Evolutionary conservation across 2,329 filamentous ascomycete species (phyloP), one percentile per base, ranked within the genome.

Genomic region (Fusarium euwallaceae): DNA sequence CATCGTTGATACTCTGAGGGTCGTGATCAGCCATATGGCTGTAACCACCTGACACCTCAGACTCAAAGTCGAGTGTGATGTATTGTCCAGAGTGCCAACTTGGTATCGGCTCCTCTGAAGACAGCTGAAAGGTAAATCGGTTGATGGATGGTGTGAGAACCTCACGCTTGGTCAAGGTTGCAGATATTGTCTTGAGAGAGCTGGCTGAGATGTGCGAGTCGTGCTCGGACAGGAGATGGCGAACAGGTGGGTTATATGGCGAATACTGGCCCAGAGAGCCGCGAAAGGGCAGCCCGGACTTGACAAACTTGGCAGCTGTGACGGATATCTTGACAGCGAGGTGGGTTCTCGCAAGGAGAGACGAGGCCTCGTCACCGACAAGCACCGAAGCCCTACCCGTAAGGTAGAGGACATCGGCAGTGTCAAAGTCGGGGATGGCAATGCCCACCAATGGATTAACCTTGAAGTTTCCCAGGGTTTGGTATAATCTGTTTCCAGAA

Each of bases 11-110:
- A 76, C 91, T 93, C 73, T 88, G 88, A 6, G 95, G 95, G 74
- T 97, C 94, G 67, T 93, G 90, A 72, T 97, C 92, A 4, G 91
- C 87, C 95, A 97, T 97, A 80, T 97, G 95, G 59, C 88, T 90
- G 81, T 95, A 97, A 1, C 95, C 95, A 12, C 87, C 81, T 72
- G 93, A 90, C 2, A 97, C 84, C 76, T 95, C 91, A 0, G 86
- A 81, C 14, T 87, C 86, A 78, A 97, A 95, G 70, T 93, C 91
- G 3, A 97, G 82, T 1, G 93, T 95, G 20, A 94, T 89, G 82
- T 97, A 94, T 78, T 97, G 94, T 0, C 94, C 95, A 0, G 94
- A 86, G 27, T 82, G 85, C 89, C 94, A 95, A 1, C 60, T 61
- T 29, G 81, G 80, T 2, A 73, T 48, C 12, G 58, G 59, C 20